Conservation (phyloP, 805 yeast genomes). For the Candida odintsovae region DNA sequence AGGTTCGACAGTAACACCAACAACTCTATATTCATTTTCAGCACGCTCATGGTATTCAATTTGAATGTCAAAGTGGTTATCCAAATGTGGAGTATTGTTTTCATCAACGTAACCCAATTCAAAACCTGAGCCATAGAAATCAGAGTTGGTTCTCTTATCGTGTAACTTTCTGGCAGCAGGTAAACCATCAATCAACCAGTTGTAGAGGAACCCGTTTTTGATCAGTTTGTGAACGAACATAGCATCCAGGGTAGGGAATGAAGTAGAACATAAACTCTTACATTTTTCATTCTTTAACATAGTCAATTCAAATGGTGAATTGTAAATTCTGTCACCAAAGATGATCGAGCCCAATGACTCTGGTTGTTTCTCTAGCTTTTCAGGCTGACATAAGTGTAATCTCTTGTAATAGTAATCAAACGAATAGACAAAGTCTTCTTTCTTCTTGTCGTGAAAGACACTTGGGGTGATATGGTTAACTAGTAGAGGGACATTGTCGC, state of each 20-base stretch:
- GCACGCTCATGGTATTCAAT: slow-evolving; percentile 80
- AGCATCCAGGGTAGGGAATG: slow-evolving; percentile 60
- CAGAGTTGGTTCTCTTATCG: slow-evolving; percentile 53
- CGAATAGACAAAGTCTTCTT: slow-evolving; percentile 57
- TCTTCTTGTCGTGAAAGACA: slow-evolving; percentile 35
- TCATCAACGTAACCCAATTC: slow-evolving; percentile 68
- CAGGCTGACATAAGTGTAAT: slow-evolving; percentile 80
- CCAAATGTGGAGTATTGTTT: slow-evolving; percentile 50
- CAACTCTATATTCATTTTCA: slow-evolving; percentile 71
- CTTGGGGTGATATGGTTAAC: slow-evolving; percentile 92
- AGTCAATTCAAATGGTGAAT: slow-evolving; percentile 78
- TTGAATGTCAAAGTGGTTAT: slow-evolving; percentile 73
- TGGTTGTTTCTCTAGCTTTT: slow-evolving; percentile 50
- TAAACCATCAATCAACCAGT: slow-evolving; percentile 92
- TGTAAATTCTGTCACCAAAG: slow-evolving; percentile 92
- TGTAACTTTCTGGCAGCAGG: slow-evolving; percentile 72
- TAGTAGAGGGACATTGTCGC: slow-evolving; percentile 66
- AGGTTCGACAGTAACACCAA: slow-evolving; percentile 81
- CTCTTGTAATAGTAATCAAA: slow-evolving; percentile 80
- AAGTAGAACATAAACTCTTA: slow-evolving; percentile 52
- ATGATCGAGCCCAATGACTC: slow-evolving; percentile 90
- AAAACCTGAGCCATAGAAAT: slow-evolving; percentile 77
- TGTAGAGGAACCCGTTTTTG: slow-evolving; percentile 76
- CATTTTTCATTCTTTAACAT: slow-evolving; percentile 75
- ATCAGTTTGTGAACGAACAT: slow-evolving; percentile 74